Evolutionary conservation across 2,329 filamentous ascomycete species (phyloP).

Genomic region (Macroventuria anomochaeta): DNA sequence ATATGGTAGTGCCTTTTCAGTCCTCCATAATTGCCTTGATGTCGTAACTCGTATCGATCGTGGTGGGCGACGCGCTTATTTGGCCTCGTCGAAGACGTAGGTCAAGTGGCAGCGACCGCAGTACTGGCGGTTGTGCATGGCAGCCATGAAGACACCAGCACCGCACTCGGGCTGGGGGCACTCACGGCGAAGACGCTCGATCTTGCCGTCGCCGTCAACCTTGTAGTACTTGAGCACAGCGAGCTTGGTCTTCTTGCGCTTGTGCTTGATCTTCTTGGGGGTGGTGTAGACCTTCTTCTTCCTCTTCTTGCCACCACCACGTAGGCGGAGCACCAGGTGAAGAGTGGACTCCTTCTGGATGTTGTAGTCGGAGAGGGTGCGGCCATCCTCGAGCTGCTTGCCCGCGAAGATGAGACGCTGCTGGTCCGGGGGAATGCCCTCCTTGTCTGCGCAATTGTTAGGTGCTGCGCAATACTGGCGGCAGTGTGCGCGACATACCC

Average conservation of each 20-base stretch:
- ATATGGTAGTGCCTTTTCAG: constrained; percentile 32
- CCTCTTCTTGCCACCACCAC: constrained; percentile 97
- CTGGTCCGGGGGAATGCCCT: constrained; percentile 98
- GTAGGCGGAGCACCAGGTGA: constrained; percentile 95
- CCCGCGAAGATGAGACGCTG: constrained; percentile 99
- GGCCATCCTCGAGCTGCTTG: constrained; percentile 99
- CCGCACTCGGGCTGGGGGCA: constrained; percentile 87
- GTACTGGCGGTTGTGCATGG: constrained; percentile 99
- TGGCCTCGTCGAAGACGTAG: constrained; percentile 73
- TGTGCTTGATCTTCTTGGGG: constrained; percentile 99
- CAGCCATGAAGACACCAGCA: constrained; percentile 99
- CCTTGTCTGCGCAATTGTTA: constrained; percentile 79
- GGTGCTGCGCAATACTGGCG: constrained; percentile 4
- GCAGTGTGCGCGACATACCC: constrained; percentile 54
- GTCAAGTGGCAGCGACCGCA: constrained; percentile 76
- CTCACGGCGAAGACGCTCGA: constrained; percentile 98
- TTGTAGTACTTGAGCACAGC: constrained; percentile 99
- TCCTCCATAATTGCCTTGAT: constrained; percentile 34
- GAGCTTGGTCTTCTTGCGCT: constrained; percentile 99
- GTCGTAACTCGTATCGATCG: constrained; percentile 36
- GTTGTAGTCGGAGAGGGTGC: constrained; percentile 99
- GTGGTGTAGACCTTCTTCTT: constrained; percentile 99
- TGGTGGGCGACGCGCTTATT: constrained; percentile 50
- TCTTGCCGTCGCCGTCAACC: constrained; percentile 99
- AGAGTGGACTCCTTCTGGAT: constrained; percentile 99